Evolutionary conservation across 805 yeast species (phyloP), one percentile per base, ranked within the genome.

Genomic region (Candida lessepsii): DNA sequence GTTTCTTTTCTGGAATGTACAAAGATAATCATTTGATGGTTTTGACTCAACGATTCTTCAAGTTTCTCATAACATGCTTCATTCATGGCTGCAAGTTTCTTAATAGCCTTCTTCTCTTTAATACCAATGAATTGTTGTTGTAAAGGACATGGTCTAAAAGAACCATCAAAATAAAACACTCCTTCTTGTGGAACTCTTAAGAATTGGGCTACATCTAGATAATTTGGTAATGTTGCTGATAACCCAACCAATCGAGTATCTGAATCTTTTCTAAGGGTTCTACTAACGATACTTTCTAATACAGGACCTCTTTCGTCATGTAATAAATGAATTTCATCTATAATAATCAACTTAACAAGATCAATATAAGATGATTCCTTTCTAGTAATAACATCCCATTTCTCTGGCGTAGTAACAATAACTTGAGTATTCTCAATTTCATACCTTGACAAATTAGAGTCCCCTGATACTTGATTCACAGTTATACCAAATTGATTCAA

Each of bases 281-380:
- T 73, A 3, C 95, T 79, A 4, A 91, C 91, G 37, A 91, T 83
- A 52, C 84, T 80, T 56, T 91, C 99, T 33, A 91, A 51, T 0
- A 90, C 97, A 0, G 97, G 96, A 2, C 99, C 99, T 69, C 99
- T 80, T 50, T 81, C 88, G 56, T 91, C 98, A 57, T 91, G 96
- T 47, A 91, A 67, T 37, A 91, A 69, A 70, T 91, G 99, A 43
- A 91, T 83, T 60, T 91, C 99, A 67, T 91, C 99, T 37, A 93
- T 79, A 19, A 91, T 83, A 8, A 91, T 61, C 16, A 91, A 70
- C 29, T 77, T 73, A 1, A 88, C 93, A 1, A 80, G 63, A 25
- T 75, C 71, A 1, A 81, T 75, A 50, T 81, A 83, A 7, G 45
- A 39, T 17, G 83, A 76, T 2, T 78, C 67, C 53, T 91, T 91